Evolutionary conservation across 306 rosid genomes (phyloP).

Genomic region (Sesbania bispinosa): DNA sequence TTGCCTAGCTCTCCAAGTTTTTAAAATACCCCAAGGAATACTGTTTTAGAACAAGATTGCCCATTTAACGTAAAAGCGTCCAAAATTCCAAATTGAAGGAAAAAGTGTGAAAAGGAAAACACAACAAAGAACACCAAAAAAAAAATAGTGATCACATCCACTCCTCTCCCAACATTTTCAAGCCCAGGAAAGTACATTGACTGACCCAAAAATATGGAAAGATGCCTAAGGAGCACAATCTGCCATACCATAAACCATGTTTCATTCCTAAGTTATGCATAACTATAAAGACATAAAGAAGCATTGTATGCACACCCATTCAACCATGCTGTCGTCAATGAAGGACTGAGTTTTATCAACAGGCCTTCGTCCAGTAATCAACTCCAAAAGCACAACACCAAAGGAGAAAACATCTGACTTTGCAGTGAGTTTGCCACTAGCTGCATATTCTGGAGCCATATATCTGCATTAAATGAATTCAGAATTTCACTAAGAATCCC

Average conservation of each 20-base stretch:
- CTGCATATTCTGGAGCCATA: conserved; percentile 72
- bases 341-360: conserved; percentile 42
- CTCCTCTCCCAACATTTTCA: not conserved
- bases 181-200: not conserved
- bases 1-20: not conserved
- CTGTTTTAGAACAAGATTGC: not conserved
- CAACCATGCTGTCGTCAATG: conserved; percentile 62
- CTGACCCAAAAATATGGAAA: not conserved
- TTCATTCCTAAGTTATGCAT: not conserved
- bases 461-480: conserved; percentile 40
- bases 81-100: not conserved
- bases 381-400: conserved; percentile 72
- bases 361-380: conserved; percentile 59
- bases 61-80: not conserved
- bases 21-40: not conserved
- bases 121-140: not conserved
- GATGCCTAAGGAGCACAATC: not conserved
- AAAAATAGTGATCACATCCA: not conserved
- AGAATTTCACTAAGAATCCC: conserved; percentile 5
- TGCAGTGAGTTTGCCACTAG: conserved; percentile 66
- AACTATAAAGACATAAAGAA: not conserved
- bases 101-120: not conserved
- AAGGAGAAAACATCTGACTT: conserved; percentile 66
- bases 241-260: not conserved
- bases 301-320: conserved; percentile 52